These are phyloP conservation scores for Kurtzmaniella quercitrusa DNA, from an alignment of 1,139 yeast species.

Conservation along the genomic window DNA sequence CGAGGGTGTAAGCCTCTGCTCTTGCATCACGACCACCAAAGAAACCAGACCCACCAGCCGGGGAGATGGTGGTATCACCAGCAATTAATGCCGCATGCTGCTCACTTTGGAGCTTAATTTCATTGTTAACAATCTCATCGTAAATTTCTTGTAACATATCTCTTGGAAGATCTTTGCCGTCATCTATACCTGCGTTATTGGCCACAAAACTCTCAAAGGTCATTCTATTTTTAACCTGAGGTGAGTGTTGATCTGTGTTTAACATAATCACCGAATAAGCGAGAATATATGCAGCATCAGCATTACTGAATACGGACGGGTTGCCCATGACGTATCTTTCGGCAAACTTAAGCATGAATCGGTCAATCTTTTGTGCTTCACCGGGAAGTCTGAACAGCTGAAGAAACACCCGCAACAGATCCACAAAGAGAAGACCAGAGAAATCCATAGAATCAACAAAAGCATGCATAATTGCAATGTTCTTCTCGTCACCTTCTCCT, in stretches of 20 bases:
- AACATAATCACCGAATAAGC: constrained; percentile 91
- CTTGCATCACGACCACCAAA: constrained; percentile 74
- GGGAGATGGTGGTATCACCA: constrained; percentile 46
- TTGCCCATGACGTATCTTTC: constrained; percentile 87
- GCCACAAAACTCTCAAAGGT: constrained; percentile 77
- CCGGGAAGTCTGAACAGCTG: constrained; percentile 95
- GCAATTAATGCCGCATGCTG: constrained; percentile 88
- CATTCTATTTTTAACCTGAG: constrained; percentile 84
- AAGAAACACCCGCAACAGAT: constrained; percentile 77
- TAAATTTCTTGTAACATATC: constrained; percentile 68
- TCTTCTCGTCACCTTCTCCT: constrained; percentile 83
- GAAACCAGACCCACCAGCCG: constrained; percentile 50
- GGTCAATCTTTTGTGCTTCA: constrained; percentile 95
- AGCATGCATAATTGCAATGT: constrained; percentile 84
- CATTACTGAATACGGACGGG: constrained; percentile 80
- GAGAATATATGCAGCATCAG: constrained; percentile 89
- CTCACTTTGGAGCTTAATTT: constrained; percentile 87
- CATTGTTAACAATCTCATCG: constrained; percentile 74
- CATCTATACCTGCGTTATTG: constrained; percentile 92
- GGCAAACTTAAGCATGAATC: constrained; percentile 95
- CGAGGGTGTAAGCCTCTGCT: constrained; percentile 86
- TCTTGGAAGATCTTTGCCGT: constrained; percentile 77
- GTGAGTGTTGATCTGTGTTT: constrained; percentile 91
- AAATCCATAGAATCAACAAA: constrained; percentile 90
- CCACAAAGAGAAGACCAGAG: constrained; percentile 64